Conservation (phyloP, 306 rosid species). For the Elaeagnus macrophylla region DNA sequence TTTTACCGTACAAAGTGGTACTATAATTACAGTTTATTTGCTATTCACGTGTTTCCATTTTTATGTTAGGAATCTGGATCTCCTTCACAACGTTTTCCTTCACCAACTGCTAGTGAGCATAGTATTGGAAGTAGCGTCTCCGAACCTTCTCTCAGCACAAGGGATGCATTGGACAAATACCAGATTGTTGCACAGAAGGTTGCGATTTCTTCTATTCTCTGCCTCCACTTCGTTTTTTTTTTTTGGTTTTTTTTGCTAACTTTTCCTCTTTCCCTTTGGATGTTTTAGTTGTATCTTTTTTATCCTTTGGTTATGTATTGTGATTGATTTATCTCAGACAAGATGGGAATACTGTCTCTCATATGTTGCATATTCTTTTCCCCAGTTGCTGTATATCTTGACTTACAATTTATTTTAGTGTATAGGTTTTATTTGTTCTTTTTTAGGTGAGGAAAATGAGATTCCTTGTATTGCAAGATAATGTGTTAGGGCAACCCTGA, state of each 20-base stretch:
- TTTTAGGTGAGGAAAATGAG: no score
- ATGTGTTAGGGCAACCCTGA: no score
- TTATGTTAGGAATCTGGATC: conserved; percentile 74
- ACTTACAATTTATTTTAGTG: no score
- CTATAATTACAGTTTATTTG: conserved; percentile 1
- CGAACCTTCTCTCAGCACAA: conserved; percentile 73
- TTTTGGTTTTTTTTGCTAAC: neutral
- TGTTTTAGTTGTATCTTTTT: neutral
- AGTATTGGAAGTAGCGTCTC: conserved; percentile 50
- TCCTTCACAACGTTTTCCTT: conserved; percentile 49
- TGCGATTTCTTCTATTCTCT: conserved; percentile 5
- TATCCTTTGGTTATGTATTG: neutral
- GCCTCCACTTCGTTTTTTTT: neutral
- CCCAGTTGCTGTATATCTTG: neutral
- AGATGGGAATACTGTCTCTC: neutral
- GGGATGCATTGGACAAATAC: conserved; percentile 89
- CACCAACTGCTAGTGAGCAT: conserved; percentile 62
- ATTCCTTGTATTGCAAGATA: no score
- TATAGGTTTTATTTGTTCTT: no score
- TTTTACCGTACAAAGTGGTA: neutral
- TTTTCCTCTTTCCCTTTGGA: neutral
- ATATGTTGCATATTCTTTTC: neutral
- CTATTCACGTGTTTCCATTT: conserved; percentile 15
- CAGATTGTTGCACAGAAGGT: conserved; percentile 91
- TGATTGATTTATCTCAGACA: neutral